These are phyloP conservation scores for Trichoderma sp. DNA, from an alignment of 2,329 filamentous ascomycete genomes.

Conservation along the genomic window DNA sequence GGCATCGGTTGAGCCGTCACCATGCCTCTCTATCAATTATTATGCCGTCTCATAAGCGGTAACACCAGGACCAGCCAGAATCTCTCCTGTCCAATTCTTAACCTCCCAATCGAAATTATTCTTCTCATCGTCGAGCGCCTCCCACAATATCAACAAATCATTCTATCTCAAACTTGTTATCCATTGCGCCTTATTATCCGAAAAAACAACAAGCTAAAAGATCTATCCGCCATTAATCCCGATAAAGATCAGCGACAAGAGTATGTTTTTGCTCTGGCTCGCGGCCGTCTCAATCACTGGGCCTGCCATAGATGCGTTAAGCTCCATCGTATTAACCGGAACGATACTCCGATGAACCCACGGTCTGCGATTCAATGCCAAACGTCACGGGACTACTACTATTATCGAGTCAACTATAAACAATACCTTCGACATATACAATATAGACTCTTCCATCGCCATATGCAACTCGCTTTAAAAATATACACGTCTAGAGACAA, in stretches of 20 bases:
- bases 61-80: neutral
- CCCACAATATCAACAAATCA: neutral
- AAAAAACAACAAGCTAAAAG: neutral
- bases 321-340: neutral
- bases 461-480: neutral
- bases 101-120: neutral
- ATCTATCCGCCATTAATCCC: neutral
- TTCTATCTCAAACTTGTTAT: neutral
- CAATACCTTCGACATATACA: neutral
- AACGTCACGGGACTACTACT: neutral
- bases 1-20: neutral
- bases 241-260: neutral
- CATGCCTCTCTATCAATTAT: neutral
- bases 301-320: neutral
- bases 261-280: neutral
- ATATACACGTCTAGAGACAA: neutral
- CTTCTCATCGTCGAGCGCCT: neutral
- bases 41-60: neutral
- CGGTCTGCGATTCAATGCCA: neutral
- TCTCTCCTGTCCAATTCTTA: neutral
- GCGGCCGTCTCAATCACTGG: neutral
- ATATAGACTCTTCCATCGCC: neutral
- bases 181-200: neutral
- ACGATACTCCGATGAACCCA: neutral
- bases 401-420: neutral